Percentiles rank a stretch among this genome's conserved stretches.
Evolutionary conservation across 805 yeast genomes (phyloP).

Genomic region (Lachancea waltii): DNA sequence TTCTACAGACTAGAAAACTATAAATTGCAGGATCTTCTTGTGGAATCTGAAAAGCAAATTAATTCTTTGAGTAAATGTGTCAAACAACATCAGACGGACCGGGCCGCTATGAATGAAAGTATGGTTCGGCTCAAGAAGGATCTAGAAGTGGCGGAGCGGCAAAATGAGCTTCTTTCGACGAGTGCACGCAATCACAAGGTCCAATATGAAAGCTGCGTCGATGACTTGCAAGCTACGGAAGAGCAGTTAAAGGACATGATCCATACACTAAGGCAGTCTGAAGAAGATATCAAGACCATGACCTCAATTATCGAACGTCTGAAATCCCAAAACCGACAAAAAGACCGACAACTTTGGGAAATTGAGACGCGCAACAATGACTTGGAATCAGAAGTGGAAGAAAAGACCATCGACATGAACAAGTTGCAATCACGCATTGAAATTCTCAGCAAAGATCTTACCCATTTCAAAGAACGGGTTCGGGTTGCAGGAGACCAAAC

Average conservation of each 20-base stretch:
- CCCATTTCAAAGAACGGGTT: conserved; percentile 44
- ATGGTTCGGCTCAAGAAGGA: conserved; percentile 45
- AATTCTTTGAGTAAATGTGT: conserved; percentile 39
- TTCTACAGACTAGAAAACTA: conserved; percentile 31
- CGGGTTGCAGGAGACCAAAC: conserved; percentile 37
- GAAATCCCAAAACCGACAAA: conserved; percentile 42
- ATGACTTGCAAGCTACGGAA: conserved; percentile 74
- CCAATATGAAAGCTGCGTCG: conserved; percentile 68
- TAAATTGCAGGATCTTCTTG: conserved; percentile 44
- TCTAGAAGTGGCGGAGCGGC: conserved; percentile 49
- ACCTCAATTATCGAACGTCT: conserved; percentile 49
- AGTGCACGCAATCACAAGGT: conserved; percentile 56
- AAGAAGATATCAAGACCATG: conserved; percentile 47
- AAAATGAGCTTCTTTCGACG: conserved; percentile 48
- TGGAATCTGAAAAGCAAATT: conserved; percentile 41
- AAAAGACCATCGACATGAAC: conserved; percentile 47
- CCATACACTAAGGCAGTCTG: conserved; percentile 39
- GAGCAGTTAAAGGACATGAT: conserved; percentile 52
- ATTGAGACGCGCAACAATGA: conserved; percentile 44
- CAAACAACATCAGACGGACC: conserved; percentile 35
- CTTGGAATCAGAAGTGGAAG: conserved; percentile 51
- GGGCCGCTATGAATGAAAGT: conserved; percentile 33
- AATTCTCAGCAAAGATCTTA: conserved; percentile 49
- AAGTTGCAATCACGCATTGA: conserved; percentile 43
- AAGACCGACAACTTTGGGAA: conserved; percentile 52